A percentile compares a stretch with the other conserved stretches of the same genome.
Evolutionary conservation across 306 rosid genomes (phyloP).

Genomic region (Lathyrus aphaca): DNA sequence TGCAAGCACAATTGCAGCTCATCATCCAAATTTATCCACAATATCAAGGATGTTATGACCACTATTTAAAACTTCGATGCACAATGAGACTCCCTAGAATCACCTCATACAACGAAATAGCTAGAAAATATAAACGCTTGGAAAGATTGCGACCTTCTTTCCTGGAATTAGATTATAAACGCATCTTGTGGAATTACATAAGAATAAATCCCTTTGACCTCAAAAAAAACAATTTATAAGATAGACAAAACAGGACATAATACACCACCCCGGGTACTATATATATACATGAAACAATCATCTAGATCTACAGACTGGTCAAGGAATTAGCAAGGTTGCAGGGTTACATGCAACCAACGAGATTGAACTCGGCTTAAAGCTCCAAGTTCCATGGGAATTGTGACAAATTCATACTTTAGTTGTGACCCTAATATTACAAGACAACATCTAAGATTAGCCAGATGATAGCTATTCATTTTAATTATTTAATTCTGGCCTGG

Average conservation of each 20-base stretch:
- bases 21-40: not conserved
- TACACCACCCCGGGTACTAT: not conserved
- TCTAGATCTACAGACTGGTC: constrained; percentile 1
- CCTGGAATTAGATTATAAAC: not conserved
- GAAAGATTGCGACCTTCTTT: not conserved
- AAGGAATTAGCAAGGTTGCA: not conserved
- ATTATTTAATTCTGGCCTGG: not conserved
- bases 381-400: not conserved
- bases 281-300: not conserved
- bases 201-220: not conserved
- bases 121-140: not conserved
- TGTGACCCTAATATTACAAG: not conserved
- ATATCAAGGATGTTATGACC: not conserved
- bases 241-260: constrained; percentile 1
- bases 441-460: not conserved
- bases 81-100: too few relatives aligned
- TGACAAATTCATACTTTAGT: constrained; percentile 3
- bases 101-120: not conserved
- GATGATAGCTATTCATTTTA: not conserved
- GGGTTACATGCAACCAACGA: constrained; percentile 1
- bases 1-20: not conserved
- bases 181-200: not conserved
- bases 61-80: too few relatives aligned
- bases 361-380: constrained; percentile 11
- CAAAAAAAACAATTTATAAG: not conserved